Evolutionary conservation across 2,329 filamentous ascomycete genomes (phyloP), one percentile per base, ranked within the genome.

Genomic region (Plectosphaerella sp.): DNA sequence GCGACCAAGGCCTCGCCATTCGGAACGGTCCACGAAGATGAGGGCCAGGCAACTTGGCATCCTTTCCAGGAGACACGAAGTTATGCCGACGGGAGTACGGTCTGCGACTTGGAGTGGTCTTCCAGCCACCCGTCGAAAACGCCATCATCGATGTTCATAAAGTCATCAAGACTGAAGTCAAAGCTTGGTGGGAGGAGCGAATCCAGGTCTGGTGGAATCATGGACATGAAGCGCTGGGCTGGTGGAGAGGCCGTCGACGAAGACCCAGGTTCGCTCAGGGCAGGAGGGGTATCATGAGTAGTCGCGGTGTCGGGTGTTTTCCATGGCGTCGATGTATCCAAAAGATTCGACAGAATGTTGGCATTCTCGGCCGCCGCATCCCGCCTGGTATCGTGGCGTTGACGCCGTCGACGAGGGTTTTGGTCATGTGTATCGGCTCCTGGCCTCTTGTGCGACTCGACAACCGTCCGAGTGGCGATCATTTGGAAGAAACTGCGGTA

Each of bases 401-500:
- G 16, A 8, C 37, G 37, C 37, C 14, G 37, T 7, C 37, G 37
- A 9, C 37, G 37, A n/a, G 37, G 16, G 8, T 15, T n/a, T 18
- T 4, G 16, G 37, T 15, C 14, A n/a, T 39, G 37, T 7, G 37
- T 39, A 14, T 39, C 37, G 4, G 37, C 16, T 15, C 16, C 16
- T n/a, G 10, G 37, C 37, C 37, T 7, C 14, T 39, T 39, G 37
- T 39, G 14, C 7, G 37, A 39, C 14, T 39, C 37, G 7, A 16
- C 37, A 15, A 16, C 37, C 15, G 15, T 18, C 16, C 37, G 37
- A 5, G 37, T 39, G 37, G 37, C 51, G 24, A 51, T 48, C 15
- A 58, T 54, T 43, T 55, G 49, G 42, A 59, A 59, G 49, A 59
- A 54, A n/a, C 57, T 53, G 16, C 54, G 48, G 22, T 59, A 59